A percentile compares a stretch with the other conserved stretches of the same genome.
phyloP scores from a whole-genome alignment of 2,329 filamentous ascomycete species.

The Pestalotiopsis sp. region DNA sequence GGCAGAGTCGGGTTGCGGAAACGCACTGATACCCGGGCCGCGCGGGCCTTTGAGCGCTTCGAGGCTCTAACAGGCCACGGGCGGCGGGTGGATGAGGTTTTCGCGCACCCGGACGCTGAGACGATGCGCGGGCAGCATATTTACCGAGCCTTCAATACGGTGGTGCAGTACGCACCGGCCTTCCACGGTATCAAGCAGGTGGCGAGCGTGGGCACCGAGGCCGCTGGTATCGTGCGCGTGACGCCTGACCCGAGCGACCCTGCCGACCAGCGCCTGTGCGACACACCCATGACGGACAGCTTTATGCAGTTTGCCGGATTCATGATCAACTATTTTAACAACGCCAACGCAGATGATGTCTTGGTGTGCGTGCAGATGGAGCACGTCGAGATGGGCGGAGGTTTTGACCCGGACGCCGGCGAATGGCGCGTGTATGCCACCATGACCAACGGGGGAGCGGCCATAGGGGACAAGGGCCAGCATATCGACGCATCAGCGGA shows the following conservation, averaged over 20 bases:
- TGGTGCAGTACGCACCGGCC: conserved; percentile 29
- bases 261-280: conserved; percentile 18
- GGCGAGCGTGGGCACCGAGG: conserved; percentile 21
- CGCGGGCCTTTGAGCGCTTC: conserved; percentile 29
- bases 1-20: conserved; percentile 14
- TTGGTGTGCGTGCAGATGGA: conserved; percentile 25
- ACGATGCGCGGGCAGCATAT: conserved; percentile 35
- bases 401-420: conserved; percentile 20
- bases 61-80: conserved; percentile 31
- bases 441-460: conserved; percentile 18
- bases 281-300: conserved; percentile 22
- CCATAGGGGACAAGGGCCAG: neutral
- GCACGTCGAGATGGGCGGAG: conserved; percentile 24
- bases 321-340: conserved; percentile 19
- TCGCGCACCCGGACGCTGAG: conserved; percentile 26
- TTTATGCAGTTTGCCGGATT: conserved; percentile 24
- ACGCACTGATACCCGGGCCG: conserved; percentile 21
- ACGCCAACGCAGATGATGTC: conserved; percentile 23
- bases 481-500: conserved; percentile 13
- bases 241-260: conserved; percentile 8
- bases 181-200: conserved; percentile 30
- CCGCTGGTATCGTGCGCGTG: conserved; percentile 22
- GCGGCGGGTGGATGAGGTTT: conserved; percentile 22
- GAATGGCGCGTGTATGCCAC: conserved; percentile 20
- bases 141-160: conserved; percentile 31